Percentiles rank a stretch among this genome's conserved stretches.
Evolutionary conservation across 1,284 basidiomycete genomes (phyloP).

Genomic region (Meripilus lineatus): DNA sequence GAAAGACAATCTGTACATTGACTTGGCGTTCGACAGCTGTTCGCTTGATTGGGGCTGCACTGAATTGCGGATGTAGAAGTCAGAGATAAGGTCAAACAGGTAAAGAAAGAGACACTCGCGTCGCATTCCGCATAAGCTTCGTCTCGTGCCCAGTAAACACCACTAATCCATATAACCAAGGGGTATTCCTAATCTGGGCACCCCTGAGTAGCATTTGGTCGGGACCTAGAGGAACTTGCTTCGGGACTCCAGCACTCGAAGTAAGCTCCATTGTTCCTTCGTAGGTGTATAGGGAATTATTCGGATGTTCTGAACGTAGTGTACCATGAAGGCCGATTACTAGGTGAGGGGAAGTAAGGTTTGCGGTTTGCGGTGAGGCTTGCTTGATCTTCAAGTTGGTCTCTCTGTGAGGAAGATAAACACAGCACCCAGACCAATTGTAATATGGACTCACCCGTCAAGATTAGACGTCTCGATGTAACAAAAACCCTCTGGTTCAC

Average conservation of each 20-base stretch:
- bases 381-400: conserved; percentile 99
- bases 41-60: conserved; percentile 92
- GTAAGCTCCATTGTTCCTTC: conserved; percentile 79
- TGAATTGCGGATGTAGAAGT: conserved; percentile 24
- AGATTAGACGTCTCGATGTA: conserved; percentile 98
- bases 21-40: conserved; percentile 97
- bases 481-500: conserved; percentile 95
- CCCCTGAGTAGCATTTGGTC: conserved; percentile 94
- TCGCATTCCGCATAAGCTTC: conserved; percentile 94
- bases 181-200: conserved; percentile 94
- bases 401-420: conserved; percentile 52
- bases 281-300: conserved; percentile 96
- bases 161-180: conserved; percentile 92
- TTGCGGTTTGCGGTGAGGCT: conserved; percentile 78
- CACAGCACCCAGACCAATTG: not conserved
- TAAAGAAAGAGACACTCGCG: conserved; percentile 66
- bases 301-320: conserved; percentile 92
- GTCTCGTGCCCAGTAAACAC: conserved; percentile 99
- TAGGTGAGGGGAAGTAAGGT: conserved; percentile 74
- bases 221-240: conserved; percentile 87
- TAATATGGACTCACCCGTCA: conserved; percentile 69
- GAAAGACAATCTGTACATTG: conserved; percentile 94
- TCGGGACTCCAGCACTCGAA: conserved; percentile 53
- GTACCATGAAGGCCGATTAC: conserved; percentile 77
- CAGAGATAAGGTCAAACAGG: too few species aligned